Conservation (phyloP, 768 basidiomycete species). For the Mycena venus region DNA sequence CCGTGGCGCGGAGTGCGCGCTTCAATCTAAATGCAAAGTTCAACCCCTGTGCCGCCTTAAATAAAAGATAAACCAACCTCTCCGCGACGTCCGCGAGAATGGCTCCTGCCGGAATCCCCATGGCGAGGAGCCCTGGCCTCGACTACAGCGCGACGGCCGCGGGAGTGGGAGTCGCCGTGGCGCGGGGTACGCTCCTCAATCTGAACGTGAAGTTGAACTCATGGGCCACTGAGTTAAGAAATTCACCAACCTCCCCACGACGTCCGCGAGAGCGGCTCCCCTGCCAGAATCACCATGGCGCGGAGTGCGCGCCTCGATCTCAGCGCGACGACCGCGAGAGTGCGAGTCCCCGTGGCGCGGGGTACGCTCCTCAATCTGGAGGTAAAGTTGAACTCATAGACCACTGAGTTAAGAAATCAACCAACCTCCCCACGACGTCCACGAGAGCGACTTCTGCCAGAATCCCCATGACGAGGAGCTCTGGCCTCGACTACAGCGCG, state of each 20-base stretch:
- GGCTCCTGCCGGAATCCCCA: conserved; percentile 3
- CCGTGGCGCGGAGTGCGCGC: not conserved
- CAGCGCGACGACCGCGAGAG: too few species aligned
- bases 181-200: not conserved
- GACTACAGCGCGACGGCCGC: not conserved
- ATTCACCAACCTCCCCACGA: not conserved
- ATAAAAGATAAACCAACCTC: too few species aligned
- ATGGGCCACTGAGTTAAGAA: too few species aligned
- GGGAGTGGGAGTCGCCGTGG: not conserved
- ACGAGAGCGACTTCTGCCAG: conserved; percentile 1
- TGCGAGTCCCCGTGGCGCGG: not conserved
- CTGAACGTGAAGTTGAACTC: too few species aligned
- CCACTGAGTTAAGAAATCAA: too few species aligned
- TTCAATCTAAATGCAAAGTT: too few species aligned
- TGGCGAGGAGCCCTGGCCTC: not conserved
- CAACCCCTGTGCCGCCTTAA: too few species aligned
- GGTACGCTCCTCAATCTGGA: not conserved
- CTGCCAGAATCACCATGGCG: conserved; percentile 4
- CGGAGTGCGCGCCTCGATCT: not conserved
- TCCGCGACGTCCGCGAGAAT: conserved; percentile 7
- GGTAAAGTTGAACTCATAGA: too few species aligned
- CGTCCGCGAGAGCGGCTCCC: conserved; percentile 11
- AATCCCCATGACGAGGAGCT: not conserved
- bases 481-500: too few species aligned
- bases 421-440: not conserved